Evolutionary conservation across 305 asterid genomes (phyloP), one percentile per base, ranked within the genome.

Genomic region (Solanum hybrid): DNA sequence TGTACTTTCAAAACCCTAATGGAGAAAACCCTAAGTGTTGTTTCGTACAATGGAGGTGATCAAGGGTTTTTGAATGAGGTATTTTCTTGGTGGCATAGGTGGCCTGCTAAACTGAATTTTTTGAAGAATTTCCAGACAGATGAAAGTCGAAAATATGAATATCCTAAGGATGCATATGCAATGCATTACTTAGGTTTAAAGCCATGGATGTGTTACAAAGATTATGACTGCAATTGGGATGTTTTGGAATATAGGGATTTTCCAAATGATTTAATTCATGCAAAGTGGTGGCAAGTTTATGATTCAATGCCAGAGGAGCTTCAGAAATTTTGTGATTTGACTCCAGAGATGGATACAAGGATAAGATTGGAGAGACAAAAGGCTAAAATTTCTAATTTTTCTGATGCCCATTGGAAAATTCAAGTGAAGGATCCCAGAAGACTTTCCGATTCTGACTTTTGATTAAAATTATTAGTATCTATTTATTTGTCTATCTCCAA

Each of bases 161-260:
- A 92, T 14, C 79, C 36, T 32, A 17, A 81, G 38, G 84, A 87
- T 87, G 89, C 87, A 32, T 90, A 92, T 37, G 92, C 96, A 2
- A n/a, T 96, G 37, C 98, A 97, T 92, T 97, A 92, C 90, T 92
- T 97, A 2, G 99, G 98, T 20, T 32, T 94, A 87, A 97, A 97
- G 95, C 98, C 98, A 8, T 96, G 99, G 99, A 91, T 76, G 95
- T 97, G 99, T 89, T 97, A 94, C 72, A 88, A 90, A 85, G 99
- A 96, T 91, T 96, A 96, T 73, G 99, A 97, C 84, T 96, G 98
- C 81, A 97, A 96, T 39, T 97, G 98, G 98, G 98, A 96, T 80
- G 89, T 15, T 72, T 11, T 32, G 27, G 90, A 39, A 1, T 77
- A 31, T 75, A 94, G 80, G 17, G 72, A 29, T 6, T 96, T 89